A percentile compares a stretch with the other conserved stretches of the same genome.
These are phyloP conservation scores for Lepiota brunneoincarnata DNA, from an alignment of 768 basidiomycete species.

Conservation along the genomic window DNA sequence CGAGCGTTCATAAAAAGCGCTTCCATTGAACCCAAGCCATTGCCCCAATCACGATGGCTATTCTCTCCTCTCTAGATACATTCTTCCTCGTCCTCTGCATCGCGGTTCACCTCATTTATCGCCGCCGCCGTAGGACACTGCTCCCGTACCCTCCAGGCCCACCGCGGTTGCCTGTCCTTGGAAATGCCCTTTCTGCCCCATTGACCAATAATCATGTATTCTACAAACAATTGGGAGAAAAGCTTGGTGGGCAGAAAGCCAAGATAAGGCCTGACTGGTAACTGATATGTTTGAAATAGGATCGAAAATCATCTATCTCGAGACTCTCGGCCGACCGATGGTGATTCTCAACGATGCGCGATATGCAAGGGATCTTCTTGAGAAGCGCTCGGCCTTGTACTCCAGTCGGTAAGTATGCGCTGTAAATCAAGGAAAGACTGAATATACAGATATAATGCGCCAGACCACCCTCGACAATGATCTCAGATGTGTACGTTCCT, in stretches of 20 bases:
- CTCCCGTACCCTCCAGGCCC: constrained; percentile 9
- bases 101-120: background rate
- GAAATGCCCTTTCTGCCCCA: constrained; percentile 13
- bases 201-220: constrained; percentile 1
- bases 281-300: background rate
- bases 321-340: no score
- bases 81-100: background rate
- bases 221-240: constrained; percentile 9
- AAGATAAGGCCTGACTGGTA: background rate
- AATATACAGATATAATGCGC: no score
- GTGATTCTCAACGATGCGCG: no score
- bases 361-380: no score
- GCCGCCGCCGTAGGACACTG: background rate
- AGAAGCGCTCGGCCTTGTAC: no score
- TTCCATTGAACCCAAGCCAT: no score
- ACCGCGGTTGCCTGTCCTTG: constrained; percentile 11
- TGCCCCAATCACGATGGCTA: background rate
- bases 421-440: no score
- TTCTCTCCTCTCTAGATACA: background rate
- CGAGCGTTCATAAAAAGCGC: no score
- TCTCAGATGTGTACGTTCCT: no score
- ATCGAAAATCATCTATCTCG: no score
- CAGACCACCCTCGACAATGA: no score
- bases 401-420: no score
- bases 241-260: constrained; percentile 9